Conservation (phyloP, 176 grass and related monocot species). For the Carex myosuroides region DNA sequence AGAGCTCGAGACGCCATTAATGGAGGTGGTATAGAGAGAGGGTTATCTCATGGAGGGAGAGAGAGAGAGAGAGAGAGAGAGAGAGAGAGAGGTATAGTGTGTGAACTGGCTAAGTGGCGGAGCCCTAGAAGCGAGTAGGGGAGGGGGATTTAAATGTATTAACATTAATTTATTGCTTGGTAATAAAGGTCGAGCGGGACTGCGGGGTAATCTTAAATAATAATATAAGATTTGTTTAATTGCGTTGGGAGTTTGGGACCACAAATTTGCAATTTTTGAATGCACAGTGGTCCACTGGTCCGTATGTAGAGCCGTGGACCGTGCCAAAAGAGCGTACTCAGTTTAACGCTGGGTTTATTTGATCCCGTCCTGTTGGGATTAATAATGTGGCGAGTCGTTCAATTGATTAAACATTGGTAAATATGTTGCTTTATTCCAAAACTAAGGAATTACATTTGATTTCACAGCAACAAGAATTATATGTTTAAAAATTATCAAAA, state of each 20-base stretch:
- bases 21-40: not conserved
- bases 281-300: not conserved
- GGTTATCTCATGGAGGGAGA: not conserved
- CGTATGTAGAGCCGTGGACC: not conserved
- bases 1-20: slow-evolving; percentile 8
- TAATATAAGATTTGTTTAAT: slow-evolving; percentile 23
- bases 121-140: not conserved
- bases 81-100: not conserved
- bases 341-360: not conserved
- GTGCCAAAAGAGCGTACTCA: not conserved
- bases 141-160: slow-evolving; percentile 3
- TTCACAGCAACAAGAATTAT: not conserved
- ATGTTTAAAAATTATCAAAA: not conserved
- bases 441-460: not conserved
- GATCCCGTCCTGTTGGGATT: not conserved
- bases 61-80: not conserved
- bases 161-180: slow-evolving; percentile 16
- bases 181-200: not conserved
- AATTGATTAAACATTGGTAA: not conserved
- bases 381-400: not conserved
- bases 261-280: not conserved
- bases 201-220: slow-evolving; percentile 16
- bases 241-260: not conserved
- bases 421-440: not conserved
- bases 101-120: slow-evolving; percentile 9